A percentile compares a stretch with the other conserved stretches of the same genome.
Conservation (phyloP, 257 asterid genomes). For the Salvia rosmarinus region DNA sequence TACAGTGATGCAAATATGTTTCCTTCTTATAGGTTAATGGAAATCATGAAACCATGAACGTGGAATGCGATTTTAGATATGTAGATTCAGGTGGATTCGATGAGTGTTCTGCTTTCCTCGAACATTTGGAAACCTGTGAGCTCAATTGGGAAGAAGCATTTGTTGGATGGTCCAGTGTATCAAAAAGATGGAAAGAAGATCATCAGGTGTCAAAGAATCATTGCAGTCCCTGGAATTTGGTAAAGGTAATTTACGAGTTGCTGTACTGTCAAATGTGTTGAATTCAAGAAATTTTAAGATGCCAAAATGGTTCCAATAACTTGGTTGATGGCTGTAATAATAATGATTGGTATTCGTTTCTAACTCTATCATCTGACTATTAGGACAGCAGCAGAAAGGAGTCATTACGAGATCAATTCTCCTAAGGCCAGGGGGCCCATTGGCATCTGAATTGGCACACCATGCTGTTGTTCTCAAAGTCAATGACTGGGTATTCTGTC, state of each 20-base stretch:
- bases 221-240: conserved; percentile 86
- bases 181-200: conserved; percentile 61
- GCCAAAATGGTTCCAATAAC: conserved; percentile 3
- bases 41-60: conserved; percentile 96
- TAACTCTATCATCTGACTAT: conserved; percentile 54
- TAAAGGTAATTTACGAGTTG: conserved; percentile 67
- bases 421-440: conserved; percentile 87
- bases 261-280: background rate
- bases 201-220: conserved; percentile 49
- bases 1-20: conserved; percentile 8
- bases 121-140: conserved; percentile 67
- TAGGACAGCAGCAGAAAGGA: conserved; percentile 99
- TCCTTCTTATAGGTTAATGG: conserved; percentile 70
- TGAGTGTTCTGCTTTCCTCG: conserved; percentile 81
- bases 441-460: conserved; percentile 82
- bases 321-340: conserved; percentile 4
- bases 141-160: conserved; percentile 92
- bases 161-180: conserved; percentile 65
- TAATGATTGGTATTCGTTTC: conserved; percentile 32
- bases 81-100: conserved; percentile 80
- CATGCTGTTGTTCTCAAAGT: conserved; percentile 84
- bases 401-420: conserved; percentile 87
- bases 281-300: background rate
- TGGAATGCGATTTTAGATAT: conserved; percentile 89
- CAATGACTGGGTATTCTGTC: conserved; percentile 95